Evolutionary conservation across 2,329 filamentous ascomycete genomes (phyloP).

Genomic region (Cladophialophora exuberans): DNA sequence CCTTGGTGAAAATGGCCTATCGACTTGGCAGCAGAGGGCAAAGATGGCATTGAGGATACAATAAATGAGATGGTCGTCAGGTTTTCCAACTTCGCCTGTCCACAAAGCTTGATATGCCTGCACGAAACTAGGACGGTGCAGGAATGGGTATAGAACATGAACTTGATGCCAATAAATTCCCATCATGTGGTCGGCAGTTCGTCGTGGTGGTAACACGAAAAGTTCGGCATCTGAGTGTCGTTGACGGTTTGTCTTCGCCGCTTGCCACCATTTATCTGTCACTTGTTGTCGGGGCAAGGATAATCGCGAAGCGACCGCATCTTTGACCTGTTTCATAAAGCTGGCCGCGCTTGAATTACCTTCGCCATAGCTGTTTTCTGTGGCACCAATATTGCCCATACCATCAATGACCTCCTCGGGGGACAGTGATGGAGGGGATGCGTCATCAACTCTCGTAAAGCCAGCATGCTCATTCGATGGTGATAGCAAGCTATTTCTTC

Average conservation of each 20-base stretch:
- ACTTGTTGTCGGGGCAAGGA: too few relatives aligned
- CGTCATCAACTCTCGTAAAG: not conserved
- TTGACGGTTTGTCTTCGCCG: too few relatives aligned
- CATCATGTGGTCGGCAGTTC: slow-evolving; percentile 47
- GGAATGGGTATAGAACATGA: slow-evolving; percentile 50
- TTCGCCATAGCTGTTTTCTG: not conserved
- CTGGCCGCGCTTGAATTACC: not conserved
- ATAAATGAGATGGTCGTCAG: not conserved
- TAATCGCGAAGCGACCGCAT: not conserved
- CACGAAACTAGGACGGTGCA: slow-evolving; percentile 48
- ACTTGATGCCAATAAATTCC: slow-evolving; percentile 45
- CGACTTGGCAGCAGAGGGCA: slow-evolving; percentile 4
- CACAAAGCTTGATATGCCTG: slow-evolving; percentile 46
- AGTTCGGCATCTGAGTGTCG: too few relatives aligned
- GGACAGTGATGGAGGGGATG: not conserved
- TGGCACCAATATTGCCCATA: not conserved
- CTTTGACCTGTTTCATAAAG: slow-evolving; percentile 1
- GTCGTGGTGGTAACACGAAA: slow-evolving; percentile 40
- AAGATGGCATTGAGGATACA: slow-evolving; percentile 3
- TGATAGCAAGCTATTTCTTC: not conserved
- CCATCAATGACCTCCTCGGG: not conserved
- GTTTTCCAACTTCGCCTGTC: slow-evolving; percentile 30
- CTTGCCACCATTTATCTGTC: too few relatives aligned
- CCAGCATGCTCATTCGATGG: not conserved
- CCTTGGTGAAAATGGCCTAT: not conserved